A percentile compares a stretch with the other conserved stretches of the same genome.
Conservation (phyloP, 2,329 filamentous ascomycete species). For the Pestalotiopsis sp. region DNA sequence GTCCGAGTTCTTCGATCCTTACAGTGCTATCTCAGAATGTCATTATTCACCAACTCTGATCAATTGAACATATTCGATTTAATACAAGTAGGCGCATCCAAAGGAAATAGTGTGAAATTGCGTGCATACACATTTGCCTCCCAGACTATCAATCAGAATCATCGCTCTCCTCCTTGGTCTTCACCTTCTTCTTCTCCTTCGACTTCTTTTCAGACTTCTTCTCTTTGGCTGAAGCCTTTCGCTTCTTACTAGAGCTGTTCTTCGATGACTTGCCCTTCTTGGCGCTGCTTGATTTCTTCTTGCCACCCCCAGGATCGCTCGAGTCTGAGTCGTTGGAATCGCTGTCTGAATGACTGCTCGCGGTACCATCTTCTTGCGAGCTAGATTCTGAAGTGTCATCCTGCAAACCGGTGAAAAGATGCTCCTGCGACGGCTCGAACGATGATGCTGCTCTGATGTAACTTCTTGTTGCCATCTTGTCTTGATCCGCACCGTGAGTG, state of each 20-base stretch:
- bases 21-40: no score
- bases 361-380: neutral
- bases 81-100: no score
- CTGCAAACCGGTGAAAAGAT: neutral
- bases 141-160: neutral
- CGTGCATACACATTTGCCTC: no score
- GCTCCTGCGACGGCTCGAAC: neutral
- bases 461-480: neutral
- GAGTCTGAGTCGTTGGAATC: neutral
- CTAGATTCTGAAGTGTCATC: neutral
- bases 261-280: neutral
- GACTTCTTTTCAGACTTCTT: neutral
- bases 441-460: neutral
- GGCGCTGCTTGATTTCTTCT: neutral
- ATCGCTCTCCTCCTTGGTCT: neutral
- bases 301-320: neutral
- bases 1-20: no score
- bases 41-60: no score
- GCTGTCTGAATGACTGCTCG: neutral
- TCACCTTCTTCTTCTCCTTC: neutral
- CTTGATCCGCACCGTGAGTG: neutral
- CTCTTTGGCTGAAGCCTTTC: neutral
- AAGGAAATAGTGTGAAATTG: no score
- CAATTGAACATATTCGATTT: no score
- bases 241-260: neutral